phyloP scores from a whole-genome alignment of 108 stramenopile species.

The Cafeteria roenbergensis region DNA sequence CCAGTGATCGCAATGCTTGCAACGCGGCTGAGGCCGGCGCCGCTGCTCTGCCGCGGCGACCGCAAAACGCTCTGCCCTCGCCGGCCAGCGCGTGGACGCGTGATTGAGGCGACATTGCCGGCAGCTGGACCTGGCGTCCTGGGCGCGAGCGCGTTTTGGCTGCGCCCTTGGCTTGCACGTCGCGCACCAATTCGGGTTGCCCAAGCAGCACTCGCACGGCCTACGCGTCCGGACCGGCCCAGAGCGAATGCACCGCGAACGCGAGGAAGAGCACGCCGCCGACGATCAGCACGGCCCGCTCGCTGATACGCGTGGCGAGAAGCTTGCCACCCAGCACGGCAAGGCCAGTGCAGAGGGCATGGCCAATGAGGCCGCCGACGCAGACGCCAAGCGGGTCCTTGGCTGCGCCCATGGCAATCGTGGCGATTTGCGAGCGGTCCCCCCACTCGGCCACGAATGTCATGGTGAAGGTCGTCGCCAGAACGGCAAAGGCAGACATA shows the following conservation, averaged over 20 bases:
- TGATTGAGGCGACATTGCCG: too few relatives aligned
- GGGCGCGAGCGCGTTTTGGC: too few relatives aligned
- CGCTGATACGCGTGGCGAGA: conserved; percentile 81
- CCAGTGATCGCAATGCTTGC: too few relatives aligned
- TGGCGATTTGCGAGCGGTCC: conserved; percentile 98
- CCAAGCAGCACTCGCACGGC: too few relatives aligned
- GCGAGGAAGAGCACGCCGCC: conserved; percentile 81
- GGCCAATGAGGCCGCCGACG: conserved; percentile 84
- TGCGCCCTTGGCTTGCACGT: too few relatives aligned
- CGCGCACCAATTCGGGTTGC: too few relatives aligned
- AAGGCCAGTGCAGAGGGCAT: conserved; percentile 86
- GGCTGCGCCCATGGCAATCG: conserved; percentile 86
- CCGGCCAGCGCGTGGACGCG: too few relatives aligned
- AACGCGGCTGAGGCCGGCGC: too few relatives aligned
- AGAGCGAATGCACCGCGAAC: conserved; percentile 56
- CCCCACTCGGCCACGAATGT: conserved; percentile 99
- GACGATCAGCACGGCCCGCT: conserved; percentile 69
- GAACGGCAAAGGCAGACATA: conserved; percentile 57
- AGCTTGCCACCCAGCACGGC: conserved; percentile 94
- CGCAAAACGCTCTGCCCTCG: too few relatives aligned
- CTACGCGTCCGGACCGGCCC: neutral
- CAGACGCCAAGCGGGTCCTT: conserved; percentile 90
- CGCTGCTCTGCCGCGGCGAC: too few relatives aligned
- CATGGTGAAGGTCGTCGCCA: conserved; percentile 71
- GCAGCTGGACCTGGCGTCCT: too few relatives aligned